These are phyloP conservation scores for Neofusicoccum cordaticola DNA, from an alignment of 2,329 filamentous ascomycete species.

Conservation along the genomic window DNA sequence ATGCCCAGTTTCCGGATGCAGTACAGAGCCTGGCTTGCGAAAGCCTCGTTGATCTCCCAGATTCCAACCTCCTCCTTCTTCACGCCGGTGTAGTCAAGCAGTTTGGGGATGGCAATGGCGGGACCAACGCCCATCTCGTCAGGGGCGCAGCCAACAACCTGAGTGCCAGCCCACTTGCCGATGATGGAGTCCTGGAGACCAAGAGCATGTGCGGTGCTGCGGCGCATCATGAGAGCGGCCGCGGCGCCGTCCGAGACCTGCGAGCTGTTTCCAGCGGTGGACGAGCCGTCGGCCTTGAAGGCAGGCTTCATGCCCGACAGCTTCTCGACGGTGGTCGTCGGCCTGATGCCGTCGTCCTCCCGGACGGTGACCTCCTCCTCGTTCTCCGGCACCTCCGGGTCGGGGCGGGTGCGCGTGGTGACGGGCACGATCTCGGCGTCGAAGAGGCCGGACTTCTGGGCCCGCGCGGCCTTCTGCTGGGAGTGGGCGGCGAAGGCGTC, in stretches of 20 bases:
- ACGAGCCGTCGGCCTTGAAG: constrained; percentile 70
- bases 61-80: constrained; percentile 67
- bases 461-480: constrained; percentile 69
- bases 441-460: constrained; percentile 68
- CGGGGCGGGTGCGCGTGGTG: constrained; percentile 64
- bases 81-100: constrained; percentile 69
- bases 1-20: constrained; percentile 70
- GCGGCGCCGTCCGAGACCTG: constrained; percentile 89
- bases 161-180: constrained; percentile 76
- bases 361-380: constrained; percentile 64
- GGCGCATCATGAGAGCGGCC: constrained; percentile 77
- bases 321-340: constrained; percentile 64
- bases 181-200: constrained; percentile 68
- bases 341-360: constrained; percentile 79
- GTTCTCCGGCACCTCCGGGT: constrained; percentile 52
- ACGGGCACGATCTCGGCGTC: constrained; percentile 78
- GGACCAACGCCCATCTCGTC: constrained; percentile 96
- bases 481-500: constrained; percentile 76
- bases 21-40: constrained; percentile 64
- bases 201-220: constrained; percentile 72
- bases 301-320: constrained; percentile 81
- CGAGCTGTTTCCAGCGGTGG: constrained; percentile 80
- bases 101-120: constrained; percentile 77
- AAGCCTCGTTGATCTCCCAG: constrained; percentile 92
- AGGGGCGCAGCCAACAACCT: constrained; percentile 73